Evolutionary conservation across 1,284 basidiomycete genomes (phyloP), one percentile per base, ranked within the genome.

Genomic region (Malassezia yamatoensis): DNA sequence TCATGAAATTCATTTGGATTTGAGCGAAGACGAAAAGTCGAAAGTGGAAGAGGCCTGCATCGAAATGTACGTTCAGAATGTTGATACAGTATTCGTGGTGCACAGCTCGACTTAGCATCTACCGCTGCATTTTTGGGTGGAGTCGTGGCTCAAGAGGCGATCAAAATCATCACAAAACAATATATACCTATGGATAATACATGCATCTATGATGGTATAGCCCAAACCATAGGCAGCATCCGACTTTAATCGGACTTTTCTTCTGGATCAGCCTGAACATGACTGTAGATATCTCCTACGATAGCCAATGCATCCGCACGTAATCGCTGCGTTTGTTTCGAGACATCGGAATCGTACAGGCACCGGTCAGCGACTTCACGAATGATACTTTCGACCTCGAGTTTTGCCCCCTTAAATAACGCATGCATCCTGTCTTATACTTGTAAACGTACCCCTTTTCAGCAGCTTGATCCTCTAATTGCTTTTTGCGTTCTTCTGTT

Each of bases 161-260:
- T 98, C 81, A 98, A 99, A 80, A 81, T 96, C 76, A 85, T 96
- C 66, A 96, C 93, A 59, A 85, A 84, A 70, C 94, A 98, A 77
- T 99, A 99, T 75, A 81, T 90, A 18, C 93, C 93, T 2, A 81
- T 94, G 54, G 83, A 87, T 66, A 88, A 90, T 18, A 86, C 85
- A 59, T 88, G 86, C 63, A 79, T 90, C 24, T 80, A 93, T 51
- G 90, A 98, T 77, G 81, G 96, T 58, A 82, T 96, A 48, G 84
- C 85, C 37, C 63, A 69, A 53, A 64, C 68, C 2, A 59, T 74
- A 32, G 64, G 67, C 24, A 63, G 61, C 0, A 69, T 71, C 36
- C 58, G 53, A n/a, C 43, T 72, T 15, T 71, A 51, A 35, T 5
- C 18, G 3, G 8, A 11, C 18, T 12, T 32, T 9, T 12, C 11